Percentiles rank a stretch among this genome's conserved stretches.
These are phyloP conservation scores for Pseudocercospora macadamiae DNA, from an alignment of 2,329 filamentous ascomycete genomes.

Conservation along the genomic window DNA sequence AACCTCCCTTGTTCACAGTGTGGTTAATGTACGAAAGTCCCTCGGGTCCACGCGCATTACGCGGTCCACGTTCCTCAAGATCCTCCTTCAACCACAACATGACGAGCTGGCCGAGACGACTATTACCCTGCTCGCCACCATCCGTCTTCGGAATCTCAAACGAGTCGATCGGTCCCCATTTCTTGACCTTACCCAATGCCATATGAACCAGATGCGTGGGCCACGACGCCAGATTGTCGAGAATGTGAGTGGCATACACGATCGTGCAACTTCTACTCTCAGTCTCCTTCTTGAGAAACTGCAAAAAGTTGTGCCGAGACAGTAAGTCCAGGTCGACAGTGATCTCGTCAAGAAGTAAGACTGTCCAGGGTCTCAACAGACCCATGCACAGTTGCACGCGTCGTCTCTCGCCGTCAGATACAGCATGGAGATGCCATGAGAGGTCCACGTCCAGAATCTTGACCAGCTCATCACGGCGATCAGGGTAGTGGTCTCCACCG, in stretches of 20 bases:
- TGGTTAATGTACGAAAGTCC: conserved; percentile 64
- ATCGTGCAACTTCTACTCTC: conserved; percentile 81
- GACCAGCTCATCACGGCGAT: conserved; percentile 83
- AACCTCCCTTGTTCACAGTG: conserved; percentile 65
- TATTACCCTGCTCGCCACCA: conserved; percentile 67
- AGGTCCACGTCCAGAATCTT: conserved; percentile 88
- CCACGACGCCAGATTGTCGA: conserved; percentile 94
- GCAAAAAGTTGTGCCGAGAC: conserved; percentile 79
- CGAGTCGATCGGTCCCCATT: conserved; percentile 74
- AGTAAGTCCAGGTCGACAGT: conserved; percentile 94
- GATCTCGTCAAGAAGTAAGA: conserved; percentile 91
- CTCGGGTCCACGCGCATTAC: conserved; percentile 64
- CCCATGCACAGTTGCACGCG: conserved; percentile 97
- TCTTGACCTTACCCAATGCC: conserved; percentile 84
- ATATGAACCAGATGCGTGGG: conserved; percentile 96
- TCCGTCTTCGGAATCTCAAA: conserved; percentile 65
- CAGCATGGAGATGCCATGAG: conserved; percentile 92
- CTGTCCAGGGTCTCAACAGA: conserved; percentile 84
- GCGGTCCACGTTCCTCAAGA: conserved; percentile 74
- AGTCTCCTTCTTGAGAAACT: conserved; percentile 85
- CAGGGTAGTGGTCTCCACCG: conserved; percentile 80
- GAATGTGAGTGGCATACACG: conserved; percentile 95
- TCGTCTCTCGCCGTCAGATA: conserved; percentile 87
- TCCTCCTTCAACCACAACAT: conserved; percentile 85
- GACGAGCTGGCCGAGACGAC: conserved; percentile 82